Conservation (phyloP, 139 green algal genomes). For the Prasinococcaceae sp. region DNA sequence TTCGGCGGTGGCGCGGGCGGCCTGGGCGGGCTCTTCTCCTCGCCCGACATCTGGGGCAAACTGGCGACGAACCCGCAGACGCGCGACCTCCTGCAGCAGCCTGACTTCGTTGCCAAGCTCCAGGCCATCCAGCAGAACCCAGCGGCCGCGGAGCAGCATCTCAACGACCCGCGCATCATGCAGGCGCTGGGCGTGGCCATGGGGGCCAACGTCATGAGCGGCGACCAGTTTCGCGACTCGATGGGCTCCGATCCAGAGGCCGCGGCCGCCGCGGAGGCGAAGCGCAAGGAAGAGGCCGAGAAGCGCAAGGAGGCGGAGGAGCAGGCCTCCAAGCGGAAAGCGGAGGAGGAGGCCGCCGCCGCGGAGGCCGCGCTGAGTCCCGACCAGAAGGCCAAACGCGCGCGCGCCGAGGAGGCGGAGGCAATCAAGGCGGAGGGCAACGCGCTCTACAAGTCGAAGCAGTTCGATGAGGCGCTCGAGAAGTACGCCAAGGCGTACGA, state of each 20-base stretch:
- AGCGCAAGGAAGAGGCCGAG: conserved; percentile 15
- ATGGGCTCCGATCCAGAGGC: conserved; percentile 15
- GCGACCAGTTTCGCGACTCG: background rate
- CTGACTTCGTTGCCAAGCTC: conserved; percentile 83
- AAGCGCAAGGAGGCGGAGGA: conserved; percentile 16
- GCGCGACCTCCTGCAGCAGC: conserved; percentile 52
- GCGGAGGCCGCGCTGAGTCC: background rate
- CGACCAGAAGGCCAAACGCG: conserved; percentile 18
- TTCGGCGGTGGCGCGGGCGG: conserved; percentile 2
- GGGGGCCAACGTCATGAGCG: conserved; percentile 26
- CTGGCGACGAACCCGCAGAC: conserved; percentile 74
- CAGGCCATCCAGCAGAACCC: conserved; percentile 54
- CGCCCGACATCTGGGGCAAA: conserved; percentile 42
- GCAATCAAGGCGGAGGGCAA: conserved; percentile 59
- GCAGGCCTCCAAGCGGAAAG: background rate
- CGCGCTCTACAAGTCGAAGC: conserved; percentile 78
- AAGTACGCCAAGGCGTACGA: conserved; percentile 81
- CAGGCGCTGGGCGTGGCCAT: conserved; percentile 24
- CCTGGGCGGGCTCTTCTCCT: conserved; percentile 21
- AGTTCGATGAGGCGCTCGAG: conserved; percentile 72
- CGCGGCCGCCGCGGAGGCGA: conserved; percentile 1
- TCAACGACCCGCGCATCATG: conserved; percentile 34
- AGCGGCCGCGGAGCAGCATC: conserved; percentile 35
- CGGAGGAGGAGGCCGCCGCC: conserved; percentile 6
- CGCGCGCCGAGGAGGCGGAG: conserved; percentile 28